Evolutionary conservation across 225 moss, liverwort and hornwort species (phyloP).

Genomic region (Physcomitrium patens): DNA sequence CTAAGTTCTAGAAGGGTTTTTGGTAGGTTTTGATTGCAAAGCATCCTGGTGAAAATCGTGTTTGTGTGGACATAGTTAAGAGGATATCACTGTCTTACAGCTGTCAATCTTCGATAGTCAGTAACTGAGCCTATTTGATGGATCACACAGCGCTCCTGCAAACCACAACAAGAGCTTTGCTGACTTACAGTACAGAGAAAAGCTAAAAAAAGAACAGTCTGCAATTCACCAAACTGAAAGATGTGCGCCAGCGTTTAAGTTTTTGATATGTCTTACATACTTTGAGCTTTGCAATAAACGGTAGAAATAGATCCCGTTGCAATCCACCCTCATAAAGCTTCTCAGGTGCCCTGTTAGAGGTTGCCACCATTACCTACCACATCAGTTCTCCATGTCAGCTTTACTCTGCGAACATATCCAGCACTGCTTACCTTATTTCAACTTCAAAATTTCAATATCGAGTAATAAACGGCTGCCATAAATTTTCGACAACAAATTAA

Average conservation of each 20-base stretch:
- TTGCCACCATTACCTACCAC: conserved; percentile 81
- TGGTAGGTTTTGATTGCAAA: neutral
- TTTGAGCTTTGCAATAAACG: conserved; percentile 78
- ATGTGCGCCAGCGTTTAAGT: neutral
- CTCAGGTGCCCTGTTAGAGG: conserved; percentile 88
- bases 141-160: conserved; percentile 71
- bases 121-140: conserved; percentile 81
- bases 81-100: conserved; percentile 43
- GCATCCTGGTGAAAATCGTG: neutral
- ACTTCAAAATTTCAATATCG: neutral
- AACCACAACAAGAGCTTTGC: conserved; percentile 19
- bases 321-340: conserved; percentile 89
- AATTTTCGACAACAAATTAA: conserved; percentile 4
- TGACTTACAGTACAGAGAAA: neutral
- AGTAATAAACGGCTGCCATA: neutral
- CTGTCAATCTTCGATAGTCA: conserved; percentile 82
- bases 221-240: neutral
- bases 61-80: neutral
- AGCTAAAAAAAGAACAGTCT: neutral
- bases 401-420: neutral
- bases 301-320: conserved; percentile 86
- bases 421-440: neutral
- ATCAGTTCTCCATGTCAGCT: conserved; percentile 13
- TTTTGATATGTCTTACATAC: conserved; percentile 38
- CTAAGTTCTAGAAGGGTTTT: neutral